Evolutionary conservation across 2,329 filamentous ascomycete genomes (phyloP).

Genomic region (Hypomyces rosellus): DNA sequence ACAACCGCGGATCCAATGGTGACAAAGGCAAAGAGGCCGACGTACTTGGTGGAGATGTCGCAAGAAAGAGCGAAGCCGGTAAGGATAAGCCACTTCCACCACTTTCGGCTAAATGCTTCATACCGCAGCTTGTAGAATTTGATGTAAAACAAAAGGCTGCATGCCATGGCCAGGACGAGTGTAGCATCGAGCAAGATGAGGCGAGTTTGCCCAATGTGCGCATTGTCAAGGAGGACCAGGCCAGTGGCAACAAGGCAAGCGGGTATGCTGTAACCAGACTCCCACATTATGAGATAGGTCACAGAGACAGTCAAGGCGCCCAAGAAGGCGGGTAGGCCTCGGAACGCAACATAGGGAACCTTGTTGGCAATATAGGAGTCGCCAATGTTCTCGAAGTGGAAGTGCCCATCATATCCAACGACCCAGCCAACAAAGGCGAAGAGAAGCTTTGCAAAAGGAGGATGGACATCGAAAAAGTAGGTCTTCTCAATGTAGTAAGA

Average conservation of each 20-base stretch:
- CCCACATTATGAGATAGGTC: constrained; percentile 98
- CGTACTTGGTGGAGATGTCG: constrained; percentile 98
- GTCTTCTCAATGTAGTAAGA: constrained; percentile 88
- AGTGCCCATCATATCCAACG: constrained; percentile 92
- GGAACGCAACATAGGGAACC: constrained; percentile 94
- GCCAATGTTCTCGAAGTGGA: constrained; percentile 98
- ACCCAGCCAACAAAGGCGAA: constrained; percentile 97
- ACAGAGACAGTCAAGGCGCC: constrained; percentile 92
- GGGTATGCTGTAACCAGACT: constrained; percentile 93
- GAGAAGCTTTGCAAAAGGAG: constrained; percentile 94
- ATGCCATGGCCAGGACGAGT: constrained; percentile 90
- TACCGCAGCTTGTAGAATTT: constrained; percentile 97
- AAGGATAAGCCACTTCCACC: constrained; percentile 99
- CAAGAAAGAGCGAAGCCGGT: constrained; percentile 93
- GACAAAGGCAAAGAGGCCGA: constrained; percentile 93
- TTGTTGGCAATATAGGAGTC: constrained; percentile 97
- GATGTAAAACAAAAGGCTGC: constrained; percentile 89
- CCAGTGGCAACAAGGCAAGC: constrained; percentile 82
- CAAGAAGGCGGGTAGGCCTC: constrained; percentile 84
- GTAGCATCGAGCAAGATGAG: constrained; percentile 93
- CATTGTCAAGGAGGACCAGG: constrained; percentile 91
- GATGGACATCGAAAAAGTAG: constrained; percentile 99
- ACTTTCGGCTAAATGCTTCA: constrained; percentile 83
- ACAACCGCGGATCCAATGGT: constrained; percentile 90
- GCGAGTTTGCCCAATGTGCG: constrained; percentile 92